phyloP scores from a whole-genome alignment of 768 basidiomycete genomes.

The Suillus subluteus region DNA sequence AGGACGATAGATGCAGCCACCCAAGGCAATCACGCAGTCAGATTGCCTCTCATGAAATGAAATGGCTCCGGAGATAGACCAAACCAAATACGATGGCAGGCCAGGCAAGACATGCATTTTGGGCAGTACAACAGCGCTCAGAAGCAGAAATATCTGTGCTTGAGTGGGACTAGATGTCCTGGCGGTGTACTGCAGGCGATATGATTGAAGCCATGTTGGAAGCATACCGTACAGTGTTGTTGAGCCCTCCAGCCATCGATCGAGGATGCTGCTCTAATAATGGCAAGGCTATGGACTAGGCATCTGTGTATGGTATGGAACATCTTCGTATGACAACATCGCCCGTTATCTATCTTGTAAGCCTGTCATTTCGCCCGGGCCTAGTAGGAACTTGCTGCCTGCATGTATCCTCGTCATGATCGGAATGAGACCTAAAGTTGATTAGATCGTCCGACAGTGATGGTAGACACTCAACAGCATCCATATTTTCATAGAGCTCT shows the following conservation, averaged over 20 bases:
- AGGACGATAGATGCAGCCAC: background rate
- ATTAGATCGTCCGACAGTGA: background rate
- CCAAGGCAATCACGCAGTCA: conserved; percentile 25
- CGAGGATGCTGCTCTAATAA: background rate
- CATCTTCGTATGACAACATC: background rate
- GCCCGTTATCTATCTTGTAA: background rate
- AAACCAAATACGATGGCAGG: conserved; percentile 17
- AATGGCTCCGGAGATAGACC: conserved; percentile 24
- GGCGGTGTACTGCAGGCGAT: conserved; percentile 1
- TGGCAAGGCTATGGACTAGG: background rate
- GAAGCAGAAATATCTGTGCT: background rate
- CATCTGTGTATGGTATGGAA: too few species aligned
- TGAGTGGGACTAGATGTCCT: background rate
- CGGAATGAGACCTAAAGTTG: background rate
- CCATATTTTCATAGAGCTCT: background rate
- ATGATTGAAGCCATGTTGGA: conserved; percentile 2
- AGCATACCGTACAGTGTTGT: background rate
- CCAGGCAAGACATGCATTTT: background rate
- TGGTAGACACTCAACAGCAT: background rate
- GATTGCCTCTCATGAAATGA: conserved; percentile 25
- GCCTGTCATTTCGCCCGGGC: background rate
- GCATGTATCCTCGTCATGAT: conserved; percentile 1
- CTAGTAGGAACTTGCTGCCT: background rate
- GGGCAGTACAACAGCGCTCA: background rate
- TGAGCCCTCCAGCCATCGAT: background rate